These are phyloP conservation scores for Eutrema heterophyllum DNA, from an alignment of 345 rosid genomes.

Conservation along the genomic window DNA sequence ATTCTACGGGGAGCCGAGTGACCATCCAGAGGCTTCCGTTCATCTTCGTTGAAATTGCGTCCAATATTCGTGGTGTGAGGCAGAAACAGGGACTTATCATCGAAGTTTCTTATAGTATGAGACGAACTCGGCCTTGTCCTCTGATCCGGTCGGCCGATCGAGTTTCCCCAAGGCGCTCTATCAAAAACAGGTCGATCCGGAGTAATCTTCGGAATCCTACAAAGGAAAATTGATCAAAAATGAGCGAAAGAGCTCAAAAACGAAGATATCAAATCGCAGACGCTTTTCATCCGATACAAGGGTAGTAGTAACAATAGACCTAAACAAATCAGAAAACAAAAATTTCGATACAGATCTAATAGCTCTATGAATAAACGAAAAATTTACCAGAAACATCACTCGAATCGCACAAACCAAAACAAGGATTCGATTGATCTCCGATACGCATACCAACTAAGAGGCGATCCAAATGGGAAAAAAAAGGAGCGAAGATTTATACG, in stretches of 20 bases:
- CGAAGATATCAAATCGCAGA: neutral
- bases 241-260: neutral
- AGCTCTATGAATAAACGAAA: neutral
- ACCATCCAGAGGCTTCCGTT: conserved; percentile 76
- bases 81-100: conserved; percentile 69
- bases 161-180: conserved; percentile 59
- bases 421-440: conserved; percentile 26
- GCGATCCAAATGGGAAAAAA: neutral
- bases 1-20: conserved; percentile 52
- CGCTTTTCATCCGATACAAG: neutral
- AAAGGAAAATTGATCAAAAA: conserved; percentile 2
- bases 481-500: neutral
- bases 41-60: conserved; percentile 79
- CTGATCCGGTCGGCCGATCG: conserved; percentile 50
- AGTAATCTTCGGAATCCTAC: conserved; percentile 44
- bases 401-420: neutral
- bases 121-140: conserved; percentile 62
- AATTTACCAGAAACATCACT: neutral
- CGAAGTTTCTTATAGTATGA: conserved; percentile 51
- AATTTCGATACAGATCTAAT: conserved; percentile 16
- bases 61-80: conserved; percentile 51
- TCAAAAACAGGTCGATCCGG: conserved; percentile 58
- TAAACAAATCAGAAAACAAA: neutral
- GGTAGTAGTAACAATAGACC: conserved; percentile 4
- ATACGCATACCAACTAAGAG: conserved; percentile 1